Conservation (phyloP, 805 yeast genomes). For the Metschnikowia henanensis region DNA sequence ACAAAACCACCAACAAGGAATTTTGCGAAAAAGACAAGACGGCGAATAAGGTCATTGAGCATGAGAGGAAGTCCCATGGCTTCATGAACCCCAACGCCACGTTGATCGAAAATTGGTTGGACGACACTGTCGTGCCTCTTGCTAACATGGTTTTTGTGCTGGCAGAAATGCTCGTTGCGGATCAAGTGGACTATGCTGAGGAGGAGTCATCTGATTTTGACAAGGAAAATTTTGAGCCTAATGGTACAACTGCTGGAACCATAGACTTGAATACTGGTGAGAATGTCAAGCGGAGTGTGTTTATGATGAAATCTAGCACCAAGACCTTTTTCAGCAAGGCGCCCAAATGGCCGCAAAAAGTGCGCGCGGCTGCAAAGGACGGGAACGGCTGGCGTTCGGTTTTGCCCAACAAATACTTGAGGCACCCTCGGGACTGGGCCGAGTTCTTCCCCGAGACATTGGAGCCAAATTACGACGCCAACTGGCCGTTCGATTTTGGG, state of each 20-base stretch:
- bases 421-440: background rate
- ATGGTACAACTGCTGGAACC: background rate
- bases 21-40: no score
- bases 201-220: background rate
- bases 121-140: no score
- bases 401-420: background rate
- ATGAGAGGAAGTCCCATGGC: no score
- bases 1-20: no score
- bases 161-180: no score
- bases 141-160: no score
- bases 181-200: no score
- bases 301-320: background rate
- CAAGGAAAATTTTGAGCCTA: background rate
- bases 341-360: background rate
- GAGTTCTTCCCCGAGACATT: background rate
- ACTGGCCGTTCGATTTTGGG: background rate
- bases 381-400: constrained; percentile 1
- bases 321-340: background rate
- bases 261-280: background rate
- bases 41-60: no score
- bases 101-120: no score
- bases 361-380: constrained; percentile 2
- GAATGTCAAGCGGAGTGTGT: background rate
- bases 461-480: background rate
- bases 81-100: no score